These are phyloP conservation scores for Usnea hakonensis DNA, from an alignment of 495 filamentous ascomycete genomes.

Conservation along the genomic window DNA sequence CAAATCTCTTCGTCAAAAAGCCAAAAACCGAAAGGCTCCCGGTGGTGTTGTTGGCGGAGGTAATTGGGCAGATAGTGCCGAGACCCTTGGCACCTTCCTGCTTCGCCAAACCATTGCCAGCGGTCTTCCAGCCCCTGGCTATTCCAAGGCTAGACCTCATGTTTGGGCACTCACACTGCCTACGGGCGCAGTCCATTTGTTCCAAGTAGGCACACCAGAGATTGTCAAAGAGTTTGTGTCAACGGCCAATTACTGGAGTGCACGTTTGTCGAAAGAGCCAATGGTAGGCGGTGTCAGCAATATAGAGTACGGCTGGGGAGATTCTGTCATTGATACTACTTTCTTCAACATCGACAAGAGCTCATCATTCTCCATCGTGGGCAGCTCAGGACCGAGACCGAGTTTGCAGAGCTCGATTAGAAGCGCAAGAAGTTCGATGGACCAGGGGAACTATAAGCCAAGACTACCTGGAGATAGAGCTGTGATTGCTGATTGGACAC, in stretches of 20 bases:
- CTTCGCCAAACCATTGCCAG: slow-evolving; percentile 90
- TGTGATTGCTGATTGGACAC: slow-evolving; percentile 84
- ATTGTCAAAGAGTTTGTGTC: slow-evolving; percentile 91
- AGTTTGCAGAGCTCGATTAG: slow-evolving; percentile 62
- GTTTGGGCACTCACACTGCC: slow-evolving; percentile 95
- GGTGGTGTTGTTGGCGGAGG: slow-evolving; percentile 79
- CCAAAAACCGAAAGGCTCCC: slow-evolving; percentile 43
- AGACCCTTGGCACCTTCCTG: slow-evolving; percentile 75
- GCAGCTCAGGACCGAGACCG: slow-evolving; percentile 37
- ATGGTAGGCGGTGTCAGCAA: slow-evolving; percentile 89
- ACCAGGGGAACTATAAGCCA: slow-evolving; percentile 52
- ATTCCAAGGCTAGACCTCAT: slow-evolving; percentile 81
- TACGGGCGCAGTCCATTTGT: slow-evolving; percentile 89
- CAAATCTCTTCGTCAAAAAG: slow-evolving; percentile 66
- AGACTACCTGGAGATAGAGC: slow-evolving; percentile 80
- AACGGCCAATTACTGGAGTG: slow-evolving; percentile 97
- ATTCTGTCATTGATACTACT: slow-evolving; percentile 72
- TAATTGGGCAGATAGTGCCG: slow-evolving; percentile 94
- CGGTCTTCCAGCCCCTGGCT: slow-evolving; percentile 80
- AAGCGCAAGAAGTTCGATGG: slow-evolving; percentile 58
- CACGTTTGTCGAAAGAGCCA: slow-evolving; percentile 85
- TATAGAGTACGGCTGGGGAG: slow-evolving; percentile 95
- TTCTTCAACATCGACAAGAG: slow-evolving; percentile 48
- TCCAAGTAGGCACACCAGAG: slow-evolving; percentile 92
- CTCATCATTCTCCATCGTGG: slow-evolving; percentile 36